Evolutionary conservation across 495 filamentous ascomycete species (phyloP).

Genomic region (Astrocystis sublimbata): DNA sequence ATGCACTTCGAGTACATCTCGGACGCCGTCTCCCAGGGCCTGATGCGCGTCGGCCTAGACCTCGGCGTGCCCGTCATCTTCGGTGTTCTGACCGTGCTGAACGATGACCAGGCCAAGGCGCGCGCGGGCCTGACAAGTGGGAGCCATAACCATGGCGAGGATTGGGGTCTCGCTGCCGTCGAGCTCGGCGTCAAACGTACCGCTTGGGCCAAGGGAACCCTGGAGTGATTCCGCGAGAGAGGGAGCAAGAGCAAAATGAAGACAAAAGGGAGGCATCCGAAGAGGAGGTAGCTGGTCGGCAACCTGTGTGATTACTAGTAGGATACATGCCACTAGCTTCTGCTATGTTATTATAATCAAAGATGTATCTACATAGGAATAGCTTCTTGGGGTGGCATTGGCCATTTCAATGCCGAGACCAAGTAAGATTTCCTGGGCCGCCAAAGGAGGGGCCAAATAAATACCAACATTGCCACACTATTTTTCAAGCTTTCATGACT

Average conservation of each 20-base stretch:
- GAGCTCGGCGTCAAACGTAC: conserved; percentile 72
- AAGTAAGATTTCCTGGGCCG: too few relatives aligned
- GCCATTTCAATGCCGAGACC: neutral
- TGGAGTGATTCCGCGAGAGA: conserved; percentile 36
- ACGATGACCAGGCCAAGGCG: conserved; percentile 80
- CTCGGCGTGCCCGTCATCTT: conserved; percentile 87
- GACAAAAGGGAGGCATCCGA: too few relatives aligned
- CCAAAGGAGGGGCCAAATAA: too few relatives aligned
- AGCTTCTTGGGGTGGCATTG: neutral
- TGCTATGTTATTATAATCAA: neutral
- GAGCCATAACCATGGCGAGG: conserved; percentile 82
- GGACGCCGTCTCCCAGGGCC: conserved; percentile 82
- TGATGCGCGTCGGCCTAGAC: conserved; percentile 94
- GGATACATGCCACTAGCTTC: neutral
- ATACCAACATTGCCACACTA: too few relatives aligned
- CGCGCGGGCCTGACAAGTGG: conserved; percentile 72
- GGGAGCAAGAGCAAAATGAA: too few relatives aligned
- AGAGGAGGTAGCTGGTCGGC: neutral
- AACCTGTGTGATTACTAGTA: neutral
- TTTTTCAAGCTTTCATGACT: too few relatives aligned
- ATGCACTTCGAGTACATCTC: conserved; percentile 99
- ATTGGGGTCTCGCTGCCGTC: conserved; percentile 78
- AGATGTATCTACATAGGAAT: neutral
- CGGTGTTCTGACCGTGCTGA: conserved; percentile 86
- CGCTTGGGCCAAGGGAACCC: conserved; percentile 65